These are phyloP conservation scores for Colletotrichum sp. DNA, from an alignment of 2,329 filamentous ascomycete genomes.

Conservation along the genomic window DNA sequence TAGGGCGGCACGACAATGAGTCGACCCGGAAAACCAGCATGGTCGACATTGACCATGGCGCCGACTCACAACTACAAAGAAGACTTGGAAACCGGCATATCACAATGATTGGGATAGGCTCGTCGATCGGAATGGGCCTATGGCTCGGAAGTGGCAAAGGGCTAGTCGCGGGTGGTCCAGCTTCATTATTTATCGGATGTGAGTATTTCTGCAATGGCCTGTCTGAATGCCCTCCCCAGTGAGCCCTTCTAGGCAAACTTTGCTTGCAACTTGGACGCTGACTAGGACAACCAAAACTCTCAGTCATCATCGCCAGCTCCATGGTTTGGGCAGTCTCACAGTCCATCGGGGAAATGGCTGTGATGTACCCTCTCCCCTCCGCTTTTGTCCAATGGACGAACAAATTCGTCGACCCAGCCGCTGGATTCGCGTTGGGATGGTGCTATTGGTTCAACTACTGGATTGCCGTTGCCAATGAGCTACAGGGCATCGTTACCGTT, in stretches of 20 bases:
- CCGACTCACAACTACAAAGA: slow-evolving; percentile 33
- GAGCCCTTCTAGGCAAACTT: slow-evolving; percentile 9
- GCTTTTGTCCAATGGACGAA: slow-evolving; percentile 52
- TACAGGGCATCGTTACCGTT: slow-evolving; percentile 43
- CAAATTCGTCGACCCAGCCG: slow-evolving; percentile 46
- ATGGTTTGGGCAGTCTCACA: slow-evolving; percentile 51
- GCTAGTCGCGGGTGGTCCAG: slow-evolving; percentile 43
- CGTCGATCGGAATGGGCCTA: slow-evolving; percentile 50
- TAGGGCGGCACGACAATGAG: neutral
- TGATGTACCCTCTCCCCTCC: slow-evolving; percentile 49
- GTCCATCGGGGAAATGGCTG: slow-evolving; percentile 50
- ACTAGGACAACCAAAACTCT: neutral
- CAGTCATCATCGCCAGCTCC: slow-evolving; percentile 39
- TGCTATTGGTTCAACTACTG: slow-evolving; percentile 49
- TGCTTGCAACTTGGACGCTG: too few relatives aligned
- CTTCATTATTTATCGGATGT: slow-evolving; percentile 48
- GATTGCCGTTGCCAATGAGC: slow-evolving; percentile 49
- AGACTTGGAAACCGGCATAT: slow-evolving; percentile 50
- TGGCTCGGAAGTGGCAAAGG: slow-evolving; percentile 49
- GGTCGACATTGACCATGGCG: slow-evolving; percentile 19
- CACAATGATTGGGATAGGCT: slow-evolving; percentile 56
- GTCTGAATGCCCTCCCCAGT: neutral
- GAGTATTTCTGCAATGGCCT: neutral
- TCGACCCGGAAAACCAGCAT: neutral
- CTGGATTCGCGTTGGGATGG: slow-evolving; percentile 50